Conservation (phyloP, 1,139 yeast species). For the Pichia sp. region DNA sequence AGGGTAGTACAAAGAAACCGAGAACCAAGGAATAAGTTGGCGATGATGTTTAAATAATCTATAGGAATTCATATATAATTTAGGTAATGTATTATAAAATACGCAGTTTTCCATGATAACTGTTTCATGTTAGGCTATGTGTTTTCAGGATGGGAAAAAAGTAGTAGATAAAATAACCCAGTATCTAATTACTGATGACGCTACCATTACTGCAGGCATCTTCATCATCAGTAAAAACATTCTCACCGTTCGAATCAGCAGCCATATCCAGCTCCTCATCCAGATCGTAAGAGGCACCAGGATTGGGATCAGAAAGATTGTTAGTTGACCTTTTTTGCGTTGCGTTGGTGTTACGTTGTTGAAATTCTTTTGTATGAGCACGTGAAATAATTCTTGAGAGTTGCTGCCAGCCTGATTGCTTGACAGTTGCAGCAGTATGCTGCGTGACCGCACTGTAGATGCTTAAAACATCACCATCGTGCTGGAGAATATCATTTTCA, state of each 20-base stretch:
- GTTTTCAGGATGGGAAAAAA: no score
- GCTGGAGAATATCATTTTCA: not conserved
- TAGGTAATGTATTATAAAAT: not conserved
- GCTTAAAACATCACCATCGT: conserved; percentile 11
- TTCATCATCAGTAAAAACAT: conserved; percentile 1
- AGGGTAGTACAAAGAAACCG: not conserved
- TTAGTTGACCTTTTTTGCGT: not conserved
- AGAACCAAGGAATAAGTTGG: not conserved
- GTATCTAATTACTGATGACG: not conserved
- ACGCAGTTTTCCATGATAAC: not conserved
- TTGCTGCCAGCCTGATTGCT: conserved; percentile 26
- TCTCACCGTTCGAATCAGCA: conserved; percentile 13
- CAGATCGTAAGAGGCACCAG: conserved; percentile 3
- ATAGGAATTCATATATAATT: not conserved
- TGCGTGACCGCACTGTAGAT: conserved; percentile 13
- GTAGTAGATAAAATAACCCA: not conserved
- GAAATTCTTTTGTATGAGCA: conserved; percentile 89
- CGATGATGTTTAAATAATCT: not conserved
- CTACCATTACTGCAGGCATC: not conserved
- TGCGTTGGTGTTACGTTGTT: conserved; percentile 37
- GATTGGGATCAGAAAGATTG: not conserved
- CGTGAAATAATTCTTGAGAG: conserved; percentile 59
- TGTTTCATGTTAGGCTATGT: not conserved
- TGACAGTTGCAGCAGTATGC: conserved; percentile 8
- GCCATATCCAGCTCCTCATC: conserved; percentile 11